These are phyloP conservation scores for Sanghuangporus baumii DNA, from an alignment of 1,284 basidiomycete genomes.

Conservation along the genomic window DNA sequence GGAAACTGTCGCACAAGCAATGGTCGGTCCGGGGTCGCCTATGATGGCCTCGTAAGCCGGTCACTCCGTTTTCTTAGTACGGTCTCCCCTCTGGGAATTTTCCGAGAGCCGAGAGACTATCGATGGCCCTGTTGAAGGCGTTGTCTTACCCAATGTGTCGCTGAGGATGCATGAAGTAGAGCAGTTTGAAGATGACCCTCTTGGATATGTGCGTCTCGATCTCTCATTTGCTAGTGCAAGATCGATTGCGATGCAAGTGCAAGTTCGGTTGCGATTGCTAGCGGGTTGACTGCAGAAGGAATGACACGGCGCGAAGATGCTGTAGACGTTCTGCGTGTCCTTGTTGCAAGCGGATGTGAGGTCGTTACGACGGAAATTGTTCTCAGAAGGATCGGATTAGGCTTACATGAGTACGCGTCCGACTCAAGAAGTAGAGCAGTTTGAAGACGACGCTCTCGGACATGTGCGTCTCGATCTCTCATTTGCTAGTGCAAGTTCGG, in stretches of 20 bases:
- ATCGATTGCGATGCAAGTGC: no score
- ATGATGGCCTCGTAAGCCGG: conserved; percentile 86
- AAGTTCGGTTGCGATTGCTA: conserved; percentile 33
- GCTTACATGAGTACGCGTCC: no score
- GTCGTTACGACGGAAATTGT: no score
- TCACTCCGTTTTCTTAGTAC: conserved; percentile 90
- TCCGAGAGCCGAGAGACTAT: conserved; percentile 78
- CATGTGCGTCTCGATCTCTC: conserved; percentile 88
- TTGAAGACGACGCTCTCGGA: conserved; percentile 96
- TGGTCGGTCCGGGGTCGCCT: conserved; percentile 69
- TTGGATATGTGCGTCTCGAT: conserved; percentile 92
- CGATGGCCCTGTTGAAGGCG: conserved; percentile 73
- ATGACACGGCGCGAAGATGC: conserved; percentile 87
- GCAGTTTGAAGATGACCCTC: conserved; percentile 95
- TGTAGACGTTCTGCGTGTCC: conserved; percentile 85
- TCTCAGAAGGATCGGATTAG: no score
- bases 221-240: conserved; percentile 61
- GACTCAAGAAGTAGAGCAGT: conserved; percentile 96
- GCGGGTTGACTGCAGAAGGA: no score
- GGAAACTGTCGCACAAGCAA: conserved; percentile 58
- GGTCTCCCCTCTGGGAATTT: conserved; percentile 80
- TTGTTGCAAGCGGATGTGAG: no score
- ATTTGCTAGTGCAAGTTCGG: conserved; percentile 66
- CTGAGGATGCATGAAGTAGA: conserved; percentile 90
- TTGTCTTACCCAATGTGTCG: conserved; percentile 89